Conservation (phyloP, 2,329 filamentous ascomycete genomes). For the Fusarium ambrosium region DNA sequence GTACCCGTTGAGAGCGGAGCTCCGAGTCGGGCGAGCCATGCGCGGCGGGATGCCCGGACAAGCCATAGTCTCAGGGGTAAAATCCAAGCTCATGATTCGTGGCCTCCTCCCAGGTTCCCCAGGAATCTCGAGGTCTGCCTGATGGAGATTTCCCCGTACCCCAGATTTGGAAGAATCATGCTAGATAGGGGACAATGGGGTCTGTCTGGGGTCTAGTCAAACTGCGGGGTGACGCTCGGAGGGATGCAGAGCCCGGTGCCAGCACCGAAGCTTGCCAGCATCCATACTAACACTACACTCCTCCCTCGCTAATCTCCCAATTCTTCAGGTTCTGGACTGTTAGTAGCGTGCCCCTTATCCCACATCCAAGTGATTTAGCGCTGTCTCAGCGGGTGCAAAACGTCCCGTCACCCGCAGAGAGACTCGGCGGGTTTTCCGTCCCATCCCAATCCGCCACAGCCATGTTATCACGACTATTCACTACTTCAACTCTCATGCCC, state of each 20-base stretch:
- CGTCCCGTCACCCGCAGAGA: not conserved
- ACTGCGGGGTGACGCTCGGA: not conserved
- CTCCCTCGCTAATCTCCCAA: not conserved
- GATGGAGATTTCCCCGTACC: too few relatives aligned
- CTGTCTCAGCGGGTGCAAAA: not conserved
- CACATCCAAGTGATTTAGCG: not conserved
- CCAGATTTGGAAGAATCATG: not conserved
- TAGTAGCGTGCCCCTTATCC: not conserved
- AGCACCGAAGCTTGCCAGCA: too few relatives aligned
- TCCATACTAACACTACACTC: not conserved
- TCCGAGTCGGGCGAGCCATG: not conserved
- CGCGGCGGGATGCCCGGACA: not conserved
- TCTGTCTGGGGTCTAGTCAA: not conserved
- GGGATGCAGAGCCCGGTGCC: not conserved
- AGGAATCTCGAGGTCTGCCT: not conserved
- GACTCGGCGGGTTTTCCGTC: not conserved
- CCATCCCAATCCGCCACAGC: not conserved
- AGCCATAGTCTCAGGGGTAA: not conserved
- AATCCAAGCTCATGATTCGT: not conserved
- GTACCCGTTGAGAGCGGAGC: not conserved
- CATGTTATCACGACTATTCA: not conserved
- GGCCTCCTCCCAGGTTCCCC: not conserved
- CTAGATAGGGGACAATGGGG: not conserved
- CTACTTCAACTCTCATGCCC: not conserved
- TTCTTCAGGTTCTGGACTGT: not conserved